These are phyloP conservation scores for Populus trichocarpa DNA, from an alignment of 441 rosid species.

Conservation along the genomic window DNA sequence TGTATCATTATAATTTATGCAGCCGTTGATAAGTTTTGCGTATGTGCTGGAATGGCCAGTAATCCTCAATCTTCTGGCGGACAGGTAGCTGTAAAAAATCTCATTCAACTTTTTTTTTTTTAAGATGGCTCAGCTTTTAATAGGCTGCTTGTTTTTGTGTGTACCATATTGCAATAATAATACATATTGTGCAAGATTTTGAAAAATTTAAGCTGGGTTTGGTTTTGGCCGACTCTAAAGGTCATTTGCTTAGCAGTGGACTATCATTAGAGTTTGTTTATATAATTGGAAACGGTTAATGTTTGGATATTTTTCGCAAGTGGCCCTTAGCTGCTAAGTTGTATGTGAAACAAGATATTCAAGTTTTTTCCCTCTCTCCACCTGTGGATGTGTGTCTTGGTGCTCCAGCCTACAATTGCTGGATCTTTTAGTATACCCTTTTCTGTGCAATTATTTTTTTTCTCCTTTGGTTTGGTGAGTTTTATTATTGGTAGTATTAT, in stretches of 20 bases:
- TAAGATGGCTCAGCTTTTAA: background rate
- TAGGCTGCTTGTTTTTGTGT: background rate
- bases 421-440: slow-evolving; percentile 31
- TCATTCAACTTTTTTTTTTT: background rate
- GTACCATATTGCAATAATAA: background rate
- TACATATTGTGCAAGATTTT: background rate
- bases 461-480: background rate
- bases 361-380: background rate
- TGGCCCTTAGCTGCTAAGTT: background rate
- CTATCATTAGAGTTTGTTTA: background rate
- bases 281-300: background rate
- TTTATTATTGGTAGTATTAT: background rate
- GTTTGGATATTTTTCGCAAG: background rate
- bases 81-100: slow-evolving; percentile 39
- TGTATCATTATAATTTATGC: slow-evolving; percentile 8
- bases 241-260: background rate
- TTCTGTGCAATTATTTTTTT: slow-evolving; percentile 24
- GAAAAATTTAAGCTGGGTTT: background rate
- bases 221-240: background rate
- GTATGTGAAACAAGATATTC: background rate
- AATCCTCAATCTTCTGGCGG: slow-evolving; percentile 62
- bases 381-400: background rate
- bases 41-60: slow-evolving; percentile 55
- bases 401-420: slow-evolving; percentile 31
- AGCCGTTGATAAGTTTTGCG: slow-evolving; percentile 25